Evolutionary conservation across 208 protist genomes (phyloP).

Genomic region (Vickermania ingenoplastis): DNA sequence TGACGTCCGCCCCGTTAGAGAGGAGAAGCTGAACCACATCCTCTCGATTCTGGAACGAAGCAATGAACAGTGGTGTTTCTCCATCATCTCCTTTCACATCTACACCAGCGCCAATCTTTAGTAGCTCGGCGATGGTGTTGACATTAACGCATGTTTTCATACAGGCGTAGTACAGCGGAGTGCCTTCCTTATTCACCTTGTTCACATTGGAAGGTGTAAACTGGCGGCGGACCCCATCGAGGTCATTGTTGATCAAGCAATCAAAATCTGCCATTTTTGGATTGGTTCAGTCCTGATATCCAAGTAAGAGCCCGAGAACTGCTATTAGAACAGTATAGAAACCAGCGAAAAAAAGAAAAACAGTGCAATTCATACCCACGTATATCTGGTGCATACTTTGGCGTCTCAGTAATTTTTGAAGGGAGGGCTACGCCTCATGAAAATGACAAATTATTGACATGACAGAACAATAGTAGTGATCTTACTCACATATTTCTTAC

Average conservation of each 20-base stretch:
- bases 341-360: no score
- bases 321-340: no score
- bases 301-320: no score
- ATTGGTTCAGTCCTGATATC: no score
- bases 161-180: constrained; percentile 74
- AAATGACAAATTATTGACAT: no score
- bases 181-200: constrained; percentile 30
- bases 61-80: constrained; percentile 80
- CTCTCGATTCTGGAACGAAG: constrained; percentile 55
- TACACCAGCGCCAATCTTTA: constrained; percentile 49
- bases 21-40: constrained; percentile 59
- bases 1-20: constrained; percentile 44
- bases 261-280: no score
- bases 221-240: constrained; percentile 3
- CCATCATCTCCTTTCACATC: constrained; percentile 41
- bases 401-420: no score
- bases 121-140: constrained; percentile 30
- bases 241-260: constrained; percentile 7
- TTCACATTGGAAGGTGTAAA: constrained; percentile 11
- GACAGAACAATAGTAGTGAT: no score
- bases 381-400: no score
- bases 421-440: no score
- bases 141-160: constrained; percentile 58
- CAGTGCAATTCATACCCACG: no score
- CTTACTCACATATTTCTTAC: no score